phyloP scores from a whole-genome alignment of 1,284 basidiomycete genomes.

The Ustilago xerochloae region DNA sequence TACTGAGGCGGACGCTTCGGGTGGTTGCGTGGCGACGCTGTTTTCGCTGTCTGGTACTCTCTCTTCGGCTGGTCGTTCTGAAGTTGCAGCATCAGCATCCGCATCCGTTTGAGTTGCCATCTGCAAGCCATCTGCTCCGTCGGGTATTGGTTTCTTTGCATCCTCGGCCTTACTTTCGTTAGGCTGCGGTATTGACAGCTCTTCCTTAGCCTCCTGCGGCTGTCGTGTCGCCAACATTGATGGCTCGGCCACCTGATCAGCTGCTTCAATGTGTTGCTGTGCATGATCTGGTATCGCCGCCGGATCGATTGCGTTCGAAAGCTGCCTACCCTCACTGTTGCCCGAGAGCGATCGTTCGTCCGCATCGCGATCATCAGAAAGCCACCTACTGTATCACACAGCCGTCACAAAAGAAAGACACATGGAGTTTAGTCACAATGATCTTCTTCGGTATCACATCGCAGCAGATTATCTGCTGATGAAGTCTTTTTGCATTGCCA shows the following conservation, averaged over 20 bases:
- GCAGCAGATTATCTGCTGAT: background rate
- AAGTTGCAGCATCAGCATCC: background rate
- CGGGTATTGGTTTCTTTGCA: background rate
- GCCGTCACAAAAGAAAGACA: background rate
- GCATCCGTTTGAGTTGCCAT: background rate
- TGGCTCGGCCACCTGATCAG: background rate
- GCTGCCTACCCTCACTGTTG: background rate
- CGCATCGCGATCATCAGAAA: slow-evolving; percentile 26
- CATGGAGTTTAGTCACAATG: slow-evolving; percentile 17
- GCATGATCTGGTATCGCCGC: too few species aligned
- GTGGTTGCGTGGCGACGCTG: background rate
- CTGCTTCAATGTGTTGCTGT: too few species aligned
- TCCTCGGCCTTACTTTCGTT: background rate
- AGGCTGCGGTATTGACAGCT: background rate
- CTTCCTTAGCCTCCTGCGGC: background rate
- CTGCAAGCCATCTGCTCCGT: background rate
- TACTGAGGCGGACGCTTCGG: background rate
- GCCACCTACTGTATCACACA: slow-evolving; percentile 28
- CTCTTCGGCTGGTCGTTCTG: background rate
- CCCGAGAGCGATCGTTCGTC: background rate
- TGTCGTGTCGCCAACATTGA: background rate
- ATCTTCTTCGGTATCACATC: background rate
- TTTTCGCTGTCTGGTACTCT: background rate
- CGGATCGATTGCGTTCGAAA: background rate
- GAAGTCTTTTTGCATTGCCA: background rate